Evolutionary conservation across 148 eudicot species (phyloP).

Genomic region (Chenopodium suecicum): DNA sequence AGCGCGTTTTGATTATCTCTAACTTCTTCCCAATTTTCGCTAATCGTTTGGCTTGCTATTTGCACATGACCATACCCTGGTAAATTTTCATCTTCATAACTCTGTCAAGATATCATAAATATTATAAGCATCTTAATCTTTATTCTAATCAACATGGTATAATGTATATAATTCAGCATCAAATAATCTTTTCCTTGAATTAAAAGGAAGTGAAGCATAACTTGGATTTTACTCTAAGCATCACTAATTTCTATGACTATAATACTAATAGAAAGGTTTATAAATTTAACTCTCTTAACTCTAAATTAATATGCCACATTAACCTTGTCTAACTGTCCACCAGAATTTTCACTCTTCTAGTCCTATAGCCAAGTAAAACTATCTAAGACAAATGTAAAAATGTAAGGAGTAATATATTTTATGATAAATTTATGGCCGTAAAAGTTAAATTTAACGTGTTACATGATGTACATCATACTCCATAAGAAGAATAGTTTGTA

Average conservation of each 20-base stretch:
- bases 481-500: too few species aligned
- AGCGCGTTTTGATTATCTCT: slow-evolving; percentile 22
- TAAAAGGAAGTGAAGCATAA: background rate
- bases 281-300: background rate
- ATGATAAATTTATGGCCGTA: too few species aligned
- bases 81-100: slow-evolving; percentile 75
- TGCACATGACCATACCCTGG: slow-evolving; percentile 60
- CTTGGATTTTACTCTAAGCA: slow-evolving; percentile 1
- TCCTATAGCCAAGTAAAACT: background rate
- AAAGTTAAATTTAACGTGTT: too few species aligned
- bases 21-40: slow-evolving; percentile 63
- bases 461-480: too few species aligned
- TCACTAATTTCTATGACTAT: background rate
- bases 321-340: background rate
- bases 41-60: slow-evolving; percentile 39
- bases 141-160: background rate
- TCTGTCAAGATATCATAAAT: slow-evolving; percentile 39
- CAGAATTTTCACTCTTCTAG: background rate
- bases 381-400: too few species aligned
- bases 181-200: background rate
- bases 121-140: background rate
- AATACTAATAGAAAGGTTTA: background rate
- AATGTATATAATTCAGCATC: background rate
- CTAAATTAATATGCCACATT: background rate
- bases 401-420: too few species aligned